Conservation (phyloP, 345 rosid genomes). For the Acer yangbiense region DNA sequence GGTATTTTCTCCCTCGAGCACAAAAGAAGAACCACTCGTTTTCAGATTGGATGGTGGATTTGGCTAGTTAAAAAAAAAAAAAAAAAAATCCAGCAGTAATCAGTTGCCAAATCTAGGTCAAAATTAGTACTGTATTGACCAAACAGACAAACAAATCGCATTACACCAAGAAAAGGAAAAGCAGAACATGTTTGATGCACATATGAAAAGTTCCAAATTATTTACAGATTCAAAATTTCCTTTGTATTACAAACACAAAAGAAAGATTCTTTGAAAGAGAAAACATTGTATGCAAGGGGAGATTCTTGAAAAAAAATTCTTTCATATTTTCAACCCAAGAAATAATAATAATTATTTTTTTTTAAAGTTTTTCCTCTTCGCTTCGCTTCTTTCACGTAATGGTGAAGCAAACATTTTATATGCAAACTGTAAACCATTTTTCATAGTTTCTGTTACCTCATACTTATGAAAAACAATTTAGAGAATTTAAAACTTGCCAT, state of each 20-base stretch:
- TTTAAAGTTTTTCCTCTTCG: not conserved
- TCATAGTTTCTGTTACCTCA: not conserved
- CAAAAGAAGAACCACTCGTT: conserved; percentile 92
- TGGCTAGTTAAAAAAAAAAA: conserved; percentile 35
- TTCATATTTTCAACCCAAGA: no score
- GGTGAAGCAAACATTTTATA: not conserved
- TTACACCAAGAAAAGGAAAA: not conserved
- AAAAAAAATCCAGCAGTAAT: conserved; percentile 16
- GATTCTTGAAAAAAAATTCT: no score
- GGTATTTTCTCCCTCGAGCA: conserved; percentile 87
- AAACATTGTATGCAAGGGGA: not conserved
- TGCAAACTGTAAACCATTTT: not conserved
- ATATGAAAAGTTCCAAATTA: not conserved
- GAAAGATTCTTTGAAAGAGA: not conserved
- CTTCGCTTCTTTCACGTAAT: not conserved
- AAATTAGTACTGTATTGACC: not conserved
- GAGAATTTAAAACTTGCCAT: not conserved
- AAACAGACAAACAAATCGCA: not conserved
- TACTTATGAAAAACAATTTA: not conserved
- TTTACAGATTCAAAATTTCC: not conserved
- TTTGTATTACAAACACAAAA: not conserved
- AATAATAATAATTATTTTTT: no score
- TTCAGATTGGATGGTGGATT: conserved; percentile 64
- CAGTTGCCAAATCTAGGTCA: not conserved
- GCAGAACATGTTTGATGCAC: not conserved